These are phyloP conservation scores for Zygosaccharomyces sapae DNA, from an alignment of 1,139 yeast species.

Conservation along the genomic window DNA sequence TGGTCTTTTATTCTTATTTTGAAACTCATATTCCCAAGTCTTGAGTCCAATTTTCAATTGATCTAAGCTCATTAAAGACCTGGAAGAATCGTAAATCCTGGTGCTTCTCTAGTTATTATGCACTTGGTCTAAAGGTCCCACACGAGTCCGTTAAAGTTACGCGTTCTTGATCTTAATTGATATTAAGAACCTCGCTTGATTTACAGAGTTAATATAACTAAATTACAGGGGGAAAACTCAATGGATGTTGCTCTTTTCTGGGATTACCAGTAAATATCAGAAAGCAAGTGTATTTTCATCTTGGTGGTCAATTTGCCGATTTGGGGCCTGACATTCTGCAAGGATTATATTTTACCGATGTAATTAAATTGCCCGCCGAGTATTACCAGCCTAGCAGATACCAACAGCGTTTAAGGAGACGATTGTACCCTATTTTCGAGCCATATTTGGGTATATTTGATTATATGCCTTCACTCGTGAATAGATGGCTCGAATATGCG, in stretches of 20 bases:
- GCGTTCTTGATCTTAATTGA: not conserved
- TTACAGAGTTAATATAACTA: not conserved
- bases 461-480: constrained; percentile 23
- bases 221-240: not conserved
- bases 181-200: not conserved
- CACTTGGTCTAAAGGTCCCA: not conserved
- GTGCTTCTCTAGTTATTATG: not conserved
- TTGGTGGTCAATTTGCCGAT: constrained; percentile 22
- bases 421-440: constrained; percentile 18
- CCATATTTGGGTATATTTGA: constrained; percentile 27
- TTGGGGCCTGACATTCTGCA: constrained; percentile 14
- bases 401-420: constrained; percentile 9
- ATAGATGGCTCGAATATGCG: constrained; percentile 27
- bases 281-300: constrained; percentile 26
- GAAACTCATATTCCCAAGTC: constrained; percentile 34
- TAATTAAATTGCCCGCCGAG: constrained; percentile 11
- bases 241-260: constrained; percentile 24
- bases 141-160: constrained; percentile 1
- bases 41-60: constrained; percentile 29
- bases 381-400: constrained; percentile 5
- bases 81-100: not conserved
- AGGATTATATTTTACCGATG: constrained; percentile 13
- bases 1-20: constrained; percentile 23
- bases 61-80: constrained; percentile 11
- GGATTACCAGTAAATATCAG: constrained; percentile 28